Evolutionary conservation across 2,329 filamentous ascomycete species (phyloP), one percentile per base, ranked within the genome.

Genomic region (Berkeleyomyces rouxiae): DNA sequence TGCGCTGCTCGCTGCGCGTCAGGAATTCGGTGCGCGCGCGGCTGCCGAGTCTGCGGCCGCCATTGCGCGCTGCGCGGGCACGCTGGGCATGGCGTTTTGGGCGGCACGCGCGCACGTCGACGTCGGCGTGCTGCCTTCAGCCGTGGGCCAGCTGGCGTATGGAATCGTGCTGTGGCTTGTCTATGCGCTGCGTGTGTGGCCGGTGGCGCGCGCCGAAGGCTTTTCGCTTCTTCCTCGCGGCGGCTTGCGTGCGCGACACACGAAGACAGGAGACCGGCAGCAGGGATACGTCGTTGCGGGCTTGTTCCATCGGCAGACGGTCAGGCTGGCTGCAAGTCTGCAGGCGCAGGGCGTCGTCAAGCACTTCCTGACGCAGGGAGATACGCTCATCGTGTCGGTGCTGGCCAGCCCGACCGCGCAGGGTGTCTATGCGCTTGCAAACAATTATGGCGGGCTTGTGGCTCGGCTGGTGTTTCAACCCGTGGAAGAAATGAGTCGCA

Each of bases 391-490:
- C 59, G 86, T 99, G 66, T 86, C 88, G 13, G 75, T 85, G 10
- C 78, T 97, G 63, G 86, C 91, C 5, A 84, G 84, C 0, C 81
- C 93, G 1, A 78, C 83, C 49, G 87, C 91, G 3, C 93, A 97
- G 75, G 93, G 93, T 11, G 84, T 90, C 43, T 99, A 97, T 70
- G 90, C 91, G 0, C 79, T 99, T 4, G 93, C 92, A 61, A 90
- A 90, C 68, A 99, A 97, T 73, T 99, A 93, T 71, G 93, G 93
- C 31, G 88, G 91, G 2, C 81, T 99, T 0, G 76, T 95, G 37
- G 93, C 93, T 0, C 83, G 93, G 2, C 82, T 97, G 66, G 76
- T 99, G 59, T 92, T 99, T 71, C 93, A 97, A 70, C 95, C 93
- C 6, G 83, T 99, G 65, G 93, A 99, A 73, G 95, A 99, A 73